These are phyloP conservation scores for Populus hybrid DNA, from an alignment of 441 rosid genomes.

Conservation along the genomic window DNA sequence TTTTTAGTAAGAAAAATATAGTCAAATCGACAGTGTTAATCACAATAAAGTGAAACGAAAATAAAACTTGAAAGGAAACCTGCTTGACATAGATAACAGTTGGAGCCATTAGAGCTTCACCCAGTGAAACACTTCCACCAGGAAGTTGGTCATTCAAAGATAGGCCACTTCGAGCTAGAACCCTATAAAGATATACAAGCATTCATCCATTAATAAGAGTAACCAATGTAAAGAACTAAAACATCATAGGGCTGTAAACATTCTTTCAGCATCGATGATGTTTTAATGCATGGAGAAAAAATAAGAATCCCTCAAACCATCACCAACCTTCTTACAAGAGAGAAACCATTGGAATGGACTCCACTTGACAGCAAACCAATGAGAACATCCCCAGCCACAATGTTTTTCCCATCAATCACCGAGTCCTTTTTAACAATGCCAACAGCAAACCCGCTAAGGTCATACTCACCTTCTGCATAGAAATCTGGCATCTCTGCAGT, in stretches of 20 bases:
- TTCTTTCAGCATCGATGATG: background rate
- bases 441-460: slow-evolving; percentile 86
- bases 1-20: background rate
- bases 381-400: slow-evolving; percentile 68
- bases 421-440: slow-evolving; percentile 79
- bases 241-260: background rate
- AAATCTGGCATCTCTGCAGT: slow-evolving; percentile 97
- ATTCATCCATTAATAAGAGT: background rate
- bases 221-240: background rate
- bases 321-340: slow-evolving; percentile 80
- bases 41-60: slow-evolving; percentile 5
- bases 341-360: slow-evolving; percentile 94
- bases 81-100: slow-evolving; percentile 85
- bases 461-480: slow-evolving; percentile 75
- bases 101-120: slow-evolving; percentile 91
- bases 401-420: slow-evolving; percentile 76
- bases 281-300: background rate
- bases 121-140: slow-evolving; percentile 51
- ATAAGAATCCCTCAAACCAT: slow-evolving; percentile 1
- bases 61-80: slow-evolving; percentile 36
- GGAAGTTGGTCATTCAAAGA: slow-evolving; percentile 70
- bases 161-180: slow-evolving; percentile 57
- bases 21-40: background rate
- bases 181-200: slow-evolving; percentile 36
- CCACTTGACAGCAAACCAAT: slow-evolving; percentile 92